These are phyloP conservation scores for Lactarius evosmus DNA, from an alignment of 768 basidiomycete species.

Conservation along the genomic window DNA sequence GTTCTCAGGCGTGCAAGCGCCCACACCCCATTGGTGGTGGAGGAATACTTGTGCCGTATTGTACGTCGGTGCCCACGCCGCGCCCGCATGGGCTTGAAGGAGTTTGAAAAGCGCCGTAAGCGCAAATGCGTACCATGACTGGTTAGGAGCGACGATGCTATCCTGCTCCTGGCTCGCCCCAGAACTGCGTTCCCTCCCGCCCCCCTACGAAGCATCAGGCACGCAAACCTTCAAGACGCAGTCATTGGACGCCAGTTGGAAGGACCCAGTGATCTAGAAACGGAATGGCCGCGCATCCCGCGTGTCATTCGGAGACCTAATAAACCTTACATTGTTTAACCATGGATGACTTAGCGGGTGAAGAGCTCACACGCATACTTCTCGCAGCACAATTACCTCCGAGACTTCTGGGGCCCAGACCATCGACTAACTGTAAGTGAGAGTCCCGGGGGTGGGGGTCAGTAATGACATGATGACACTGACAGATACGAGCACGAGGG, in stretches of 20 bases:
- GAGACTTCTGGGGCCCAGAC: background rate
- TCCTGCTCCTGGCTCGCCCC: background rate
- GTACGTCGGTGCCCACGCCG: background rate
- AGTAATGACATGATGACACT: background rate
- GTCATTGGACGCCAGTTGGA: constrained; percentile 2
- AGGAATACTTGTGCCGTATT: background rate
- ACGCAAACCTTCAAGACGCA: background rate
- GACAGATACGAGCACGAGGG: constrained; percentile 9
- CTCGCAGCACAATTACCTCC: background rate
- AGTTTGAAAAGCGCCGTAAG: background rate
- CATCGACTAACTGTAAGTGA: too few species aligned
- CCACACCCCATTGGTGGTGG: background rate
- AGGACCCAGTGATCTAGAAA: constrained; percentile 7
- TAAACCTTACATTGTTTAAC: background rate
- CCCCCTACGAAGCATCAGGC: background rate
- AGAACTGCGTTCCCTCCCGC: background rate
- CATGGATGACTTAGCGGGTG: background rate
- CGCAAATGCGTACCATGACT: background rate
- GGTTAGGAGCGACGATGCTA: background rate
- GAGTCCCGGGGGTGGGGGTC: too few species aligned
- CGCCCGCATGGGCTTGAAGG: background rate
- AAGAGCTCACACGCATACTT: background rate
- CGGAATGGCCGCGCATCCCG: constrained; percentile 15
- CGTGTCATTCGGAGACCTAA: constrained; percentile 18
- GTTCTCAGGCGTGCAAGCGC: background rate